Conservation (phyloP, 768 basidiomycete genomes). For the Kwoniella bestiolae region DNA sequence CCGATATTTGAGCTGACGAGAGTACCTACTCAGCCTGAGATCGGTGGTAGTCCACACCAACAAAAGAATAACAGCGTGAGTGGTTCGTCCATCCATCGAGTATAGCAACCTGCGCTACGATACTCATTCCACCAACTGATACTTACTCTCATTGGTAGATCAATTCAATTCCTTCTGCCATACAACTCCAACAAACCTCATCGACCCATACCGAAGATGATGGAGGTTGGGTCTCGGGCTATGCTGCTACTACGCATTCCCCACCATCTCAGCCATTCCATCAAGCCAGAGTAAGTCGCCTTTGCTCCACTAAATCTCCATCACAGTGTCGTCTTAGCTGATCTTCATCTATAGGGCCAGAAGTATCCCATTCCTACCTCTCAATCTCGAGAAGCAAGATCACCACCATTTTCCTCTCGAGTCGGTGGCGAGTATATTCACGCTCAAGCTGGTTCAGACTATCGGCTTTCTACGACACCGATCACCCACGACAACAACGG, state of each 20-base stretch:
- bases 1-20: neutral
- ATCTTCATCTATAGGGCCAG: neutral
- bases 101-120: no score
- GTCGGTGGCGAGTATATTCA: neutral
- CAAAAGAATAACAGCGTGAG: neutral
- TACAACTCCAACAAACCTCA: neutral
- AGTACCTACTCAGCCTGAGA: neutral
- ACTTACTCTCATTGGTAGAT: neutral
- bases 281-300: neutral
- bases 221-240: slow-evolving; percentile 10
- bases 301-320: neutral
- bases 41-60: neutral
- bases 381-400: neutral
- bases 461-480: no score
- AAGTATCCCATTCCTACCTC: neutral
- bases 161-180: neutral
- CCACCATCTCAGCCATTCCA: slow-evolving; percentile 15
- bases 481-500: no score
- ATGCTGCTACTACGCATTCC: neutral
- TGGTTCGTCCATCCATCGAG: neutral
- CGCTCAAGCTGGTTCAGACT: no score
- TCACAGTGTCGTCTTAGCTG: neutral
- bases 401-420: neutral
- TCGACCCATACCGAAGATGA: neutral
- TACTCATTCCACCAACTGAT: neutral